These are phyloP conservation scores for Saposhnikovia divaricata DNA, from an alignment of 129 eudicot species.

Conservation along the genomic window DNA sequence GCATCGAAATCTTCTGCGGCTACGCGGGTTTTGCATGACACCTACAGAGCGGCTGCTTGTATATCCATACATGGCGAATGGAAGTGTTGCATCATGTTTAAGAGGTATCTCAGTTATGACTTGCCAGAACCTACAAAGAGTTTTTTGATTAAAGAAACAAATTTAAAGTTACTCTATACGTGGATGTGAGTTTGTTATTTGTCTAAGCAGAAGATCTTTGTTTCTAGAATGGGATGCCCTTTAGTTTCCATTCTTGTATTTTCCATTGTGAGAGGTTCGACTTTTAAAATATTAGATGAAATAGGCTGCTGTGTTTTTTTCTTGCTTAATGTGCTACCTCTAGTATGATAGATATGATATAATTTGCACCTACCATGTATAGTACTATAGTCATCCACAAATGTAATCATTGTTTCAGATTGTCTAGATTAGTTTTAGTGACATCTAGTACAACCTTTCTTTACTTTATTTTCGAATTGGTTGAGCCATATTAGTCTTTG, in stretches of 20 bases:
- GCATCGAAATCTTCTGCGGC: slow-evolving; percentile 72
- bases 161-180: background rate
- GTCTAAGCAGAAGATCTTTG: background rate
- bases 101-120: slow-evolving; percentile 44
- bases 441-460: background rate
- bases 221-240: background rate
- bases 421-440: background rate
- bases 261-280: background rate
- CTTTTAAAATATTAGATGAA: background rate
- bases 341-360: background rate
- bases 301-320: background rate
- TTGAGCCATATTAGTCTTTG: background rate
- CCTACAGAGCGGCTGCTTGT: slow-evolving; percentile 91
- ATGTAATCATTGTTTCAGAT: background rate
- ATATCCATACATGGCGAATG: slow-evolving; percentile 90
- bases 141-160: background rate
- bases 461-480: background rate
- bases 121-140: background rate
- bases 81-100: slow-evolving; percentile 87
- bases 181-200: background rate
- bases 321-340: background rate
- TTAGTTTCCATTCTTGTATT: background rate
- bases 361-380: background rate
- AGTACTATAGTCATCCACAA: background rate
- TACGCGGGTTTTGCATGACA: slow-evolving; percentile 91